These are phyloP conservation scores for Auricularia sp. DNA, from an alignment of 768 basidiomycete species.

Conservation along the genomic window DNA sequence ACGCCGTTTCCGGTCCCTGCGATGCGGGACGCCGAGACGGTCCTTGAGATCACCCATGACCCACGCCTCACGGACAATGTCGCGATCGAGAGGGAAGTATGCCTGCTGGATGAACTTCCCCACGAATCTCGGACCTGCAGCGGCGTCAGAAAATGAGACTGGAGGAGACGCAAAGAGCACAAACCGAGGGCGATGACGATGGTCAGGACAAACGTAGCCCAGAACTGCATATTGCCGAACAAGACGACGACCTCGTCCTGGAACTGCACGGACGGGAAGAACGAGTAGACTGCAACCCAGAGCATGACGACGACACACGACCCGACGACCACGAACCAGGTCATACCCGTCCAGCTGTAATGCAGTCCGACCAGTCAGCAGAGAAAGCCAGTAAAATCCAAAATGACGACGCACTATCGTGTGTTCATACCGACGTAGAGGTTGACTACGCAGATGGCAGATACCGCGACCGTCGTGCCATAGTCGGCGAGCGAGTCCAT, in stretches of 20 bases:
- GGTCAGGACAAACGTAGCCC: conserved; percentile 66
- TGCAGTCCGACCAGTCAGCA: conserved; percentile 1
- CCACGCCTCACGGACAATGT: conserved; percentile 90
- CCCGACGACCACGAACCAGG: conserved; percentile 71
- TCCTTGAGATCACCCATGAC: conserved; percentile 76
- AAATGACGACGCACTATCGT: conserved; percentile 57
- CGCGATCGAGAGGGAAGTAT: conserved; percentile 79
- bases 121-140: conserved; percentile 72
- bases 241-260: conserved; percentile 61
- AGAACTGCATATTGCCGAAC: conserved; percentile 73
- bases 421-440: conserved; percentile 84
- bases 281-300: conserved; percentile 88
- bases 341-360: conserved; percentile 69
- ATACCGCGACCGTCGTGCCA: conserved; percentile 82
- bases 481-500: conserved; percentile 79
- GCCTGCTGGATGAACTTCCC: conserved; percentile 60
- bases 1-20: conserved; percentile 27
- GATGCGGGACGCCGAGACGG: conserved; percentile 56
- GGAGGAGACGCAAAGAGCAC: conserved; percentile 11
- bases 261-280: conserved; percentile 63
- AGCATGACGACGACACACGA: conserved; percentile 71
- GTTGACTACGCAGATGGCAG: conserved; percentile 84
- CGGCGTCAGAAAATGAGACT: background rate
- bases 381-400: conserved; percentile 3
- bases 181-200: conserved; percentile 62